Evolutionary conservation across 2,329 filamentous ascomycete genomes (phyloP), one percentile per base, ranked within the genome.

Genomic region (Alternaria viburni): DNA sequence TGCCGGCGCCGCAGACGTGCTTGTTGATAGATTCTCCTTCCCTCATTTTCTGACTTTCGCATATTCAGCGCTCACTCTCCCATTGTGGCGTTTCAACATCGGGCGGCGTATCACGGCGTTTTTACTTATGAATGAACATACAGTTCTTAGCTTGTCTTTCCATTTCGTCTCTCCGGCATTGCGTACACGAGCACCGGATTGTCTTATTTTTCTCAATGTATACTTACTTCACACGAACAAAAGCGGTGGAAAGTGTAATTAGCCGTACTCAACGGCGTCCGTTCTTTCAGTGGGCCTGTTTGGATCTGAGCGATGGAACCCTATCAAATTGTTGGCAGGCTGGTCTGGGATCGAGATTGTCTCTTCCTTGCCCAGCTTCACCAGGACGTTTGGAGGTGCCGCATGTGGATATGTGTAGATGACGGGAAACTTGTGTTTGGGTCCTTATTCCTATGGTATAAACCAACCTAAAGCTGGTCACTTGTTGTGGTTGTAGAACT

Each of bases 41-140:
- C 30, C 36, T 49, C 57, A 57, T 56, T 57, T 62, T 51, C 49
- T 60, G 58, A 67, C 62, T 64, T 65, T 68, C 62, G 69, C 68
- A 72, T 72, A 66, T 65, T 61, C 70, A 74, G 72, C 74, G 65
- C 61, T 57, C 65, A 61, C 28, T 23, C 64, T 57, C 67, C 73
- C 45, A 23, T 30, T 47, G 28, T 59, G 55, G 49, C 50, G 59
- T 62, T 28, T 52, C 43, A 46, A 54, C 61, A 78, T 78, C 72
- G 73, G 76, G 75, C 73, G 75, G 76, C 72, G 76, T 77, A 75
- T 25, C 17, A 45, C 10, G 76, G 74, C 68, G 74, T 75, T 73
- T 71, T 60, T 54, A 44, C 54, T 54, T 57, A 64, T 26, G 52
- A 61, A 52, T 52, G 49, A 60, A 50, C 44, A 50, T 28, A 26